Percentiles rank a stretch among this genome's conserved stretches.
phyloP scores from a whole-genome alignment of 768 basidiomycete species.

The Boletus rufocinnamomeus region DNA sequence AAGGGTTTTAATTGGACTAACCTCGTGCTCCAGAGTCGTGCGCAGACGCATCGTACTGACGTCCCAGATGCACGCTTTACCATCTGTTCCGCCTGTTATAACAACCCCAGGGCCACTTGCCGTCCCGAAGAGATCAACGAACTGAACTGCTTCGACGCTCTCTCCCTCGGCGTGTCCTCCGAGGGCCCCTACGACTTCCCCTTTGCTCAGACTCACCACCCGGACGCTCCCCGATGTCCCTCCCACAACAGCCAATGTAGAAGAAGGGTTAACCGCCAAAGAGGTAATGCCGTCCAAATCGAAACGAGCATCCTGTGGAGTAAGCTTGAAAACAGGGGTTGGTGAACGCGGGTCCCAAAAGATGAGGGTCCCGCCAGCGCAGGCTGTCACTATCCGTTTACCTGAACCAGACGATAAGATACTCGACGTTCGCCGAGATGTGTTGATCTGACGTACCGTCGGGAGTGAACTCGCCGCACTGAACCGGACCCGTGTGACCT shows the following conservation, averaged over 20 bases:
- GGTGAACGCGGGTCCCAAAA: slow-evolving; percentile 90
- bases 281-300: slow-evolving; percentile 83
- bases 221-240: slow-evolving; percentile 84
- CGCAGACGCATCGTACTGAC: slow-evolving; percentile 82
- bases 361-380: slow-evolving; percentile 77
- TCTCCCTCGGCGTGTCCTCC: slow-evolving; percentile 86
- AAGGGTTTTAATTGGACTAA: slow-evolving; percentile 37
- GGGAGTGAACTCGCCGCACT: slow-evolving; percentile 89
- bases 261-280: slow-evolving; percentile 80
- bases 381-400: slow-evolving; percentile 87
- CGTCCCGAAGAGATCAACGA: slow-evolving; percentile 72
- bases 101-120: slow-evolving; percentile 56
- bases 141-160: slow-evolving; percentile 84
- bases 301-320: slow-evolving; percentile 69
- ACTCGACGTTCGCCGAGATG: neutral
- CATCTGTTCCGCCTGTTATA: slow-evolving; percentile 90
- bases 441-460: slow-evolving; percentile 55
- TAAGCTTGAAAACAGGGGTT: slow-evolving; percentile 80
- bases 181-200: slow-evolving; percentile 75
- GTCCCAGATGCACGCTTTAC: slow-evolving; percentile 95
- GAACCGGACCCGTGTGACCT: slow-evolving; percentile 81
- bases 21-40: slow-evolving; percentile 79
- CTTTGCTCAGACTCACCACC: slow-evolving; percentile 84
- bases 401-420: slow-evolving; percentile 43
- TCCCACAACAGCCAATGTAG: slow-evolving; percentile 89